phyloP scores from a whole-genome alignment of 768 basidiomycete genomes.

The Termitomyces sp. region DNA sequence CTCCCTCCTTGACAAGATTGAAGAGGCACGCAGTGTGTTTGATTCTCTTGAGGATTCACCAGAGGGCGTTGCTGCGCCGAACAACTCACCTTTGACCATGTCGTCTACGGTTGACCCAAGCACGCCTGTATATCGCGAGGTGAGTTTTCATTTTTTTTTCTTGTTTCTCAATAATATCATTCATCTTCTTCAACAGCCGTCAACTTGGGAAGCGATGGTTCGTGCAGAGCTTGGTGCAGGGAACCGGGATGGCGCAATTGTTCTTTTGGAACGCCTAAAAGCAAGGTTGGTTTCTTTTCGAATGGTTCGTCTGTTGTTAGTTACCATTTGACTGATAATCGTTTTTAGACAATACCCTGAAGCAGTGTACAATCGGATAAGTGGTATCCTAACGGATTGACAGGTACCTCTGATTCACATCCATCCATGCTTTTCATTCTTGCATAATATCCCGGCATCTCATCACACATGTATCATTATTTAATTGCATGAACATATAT shows the following conservation, averaged over 20 bases:
- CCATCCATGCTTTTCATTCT: background rate
- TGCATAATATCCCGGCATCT: background rate
- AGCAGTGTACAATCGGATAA: slow-evolving; percentile 74
- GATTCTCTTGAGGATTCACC: slow-evolving; percentile 76
- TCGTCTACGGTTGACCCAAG: slow-evolving; percentile 28
- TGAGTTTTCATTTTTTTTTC: slow-evolving; percentile 21
- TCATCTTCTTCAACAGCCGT: slow-evolving; percentile 44
- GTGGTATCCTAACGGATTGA: slow-evolving; percentile 72
- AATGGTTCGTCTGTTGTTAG: background rate
- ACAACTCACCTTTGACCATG: slow-evolving; percentile 50
- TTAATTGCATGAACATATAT: background rate
- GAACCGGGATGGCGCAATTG: slow-evolving; percentile 61
- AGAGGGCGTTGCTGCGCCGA: slow-evolving; percentile 78
- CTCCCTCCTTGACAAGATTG: slow-evolving; percentile 63
- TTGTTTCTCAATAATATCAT: too few species aligned
- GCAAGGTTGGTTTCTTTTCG: slow-evolving; percentile 45
- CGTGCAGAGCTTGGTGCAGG: slow-evolving; percentile 82
- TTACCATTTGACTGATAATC: background rate
- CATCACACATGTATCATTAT: slow-evolving; percentile 9
- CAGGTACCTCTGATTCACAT: slow-evolving; percentile 31
- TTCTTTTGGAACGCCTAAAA: slow-evolving; percentile 65
- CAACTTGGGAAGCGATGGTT: slow-evolving; percentile 95
- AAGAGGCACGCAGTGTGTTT: slow-evolving; percentile 71
- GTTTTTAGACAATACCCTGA: slow-evolving; percentile 60
- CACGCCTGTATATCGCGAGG: slow-evolving; percentile 80